A percentile compares a stretch with the other conserved stretches of the same genome.
These are phyloP conservation scores for Russula emetica DNA, from an alignment of 768 basidiomycete genomes.

Conservation along the genomic window DNA sequence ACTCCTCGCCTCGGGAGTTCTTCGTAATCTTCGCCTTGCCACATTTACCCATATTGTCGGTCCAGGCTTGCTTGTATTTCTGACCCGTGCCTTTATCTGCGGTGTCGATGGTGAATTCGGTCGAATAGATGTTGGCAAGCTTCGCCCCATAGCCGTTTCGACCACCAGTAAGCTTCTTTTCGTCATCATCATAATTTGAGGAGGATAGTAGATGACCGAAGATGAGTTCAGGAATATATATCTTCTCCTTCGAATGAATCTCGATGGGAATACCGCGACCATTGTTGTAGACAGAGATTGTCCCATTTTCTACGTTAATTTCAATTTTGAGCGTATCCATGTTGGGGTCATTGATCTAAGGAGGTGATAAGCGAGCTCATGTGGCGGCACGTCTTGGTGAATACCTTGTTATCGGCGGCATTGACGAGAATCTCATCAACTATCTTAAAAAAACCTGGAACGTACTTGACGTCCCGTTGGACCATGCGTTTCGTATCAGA, in stretches of 20 bases:
- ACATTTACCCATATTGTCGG: conserved; percentile 86
- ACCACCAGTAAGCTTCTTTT: conserved; percentile 98
- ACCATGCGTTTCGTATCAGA: conserved; percentile 79
- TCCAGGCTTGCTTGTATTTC: conserved; percentile 96
- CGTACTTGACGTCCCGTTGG: conserved; percentile 77
- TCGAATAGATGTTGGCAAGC: conserved; percentile 96
- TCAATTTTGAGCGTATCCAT: conserved; percentile 92
- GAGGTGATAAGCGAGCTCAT: not conserved
- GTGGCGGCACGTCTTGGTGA: conserved; percentile 26
- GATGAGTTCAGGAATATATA: conserved; percentile 95
- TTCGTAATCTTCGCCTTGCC: conserved; percentile 92
- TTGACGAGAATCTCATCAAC: conserved; percentile 99
- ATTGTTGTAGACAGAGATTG: conserved; percentile 93
- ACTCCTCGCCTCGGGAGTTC: conserved; percentile 82
- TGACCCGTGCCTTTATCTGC: conserved; percentile 79
- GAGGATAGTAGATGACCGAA: conserved; percentile 93
- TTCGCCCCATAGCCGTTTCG: conserved; percentile 99
- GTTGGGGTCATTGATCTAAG: conserved; percentile 80
- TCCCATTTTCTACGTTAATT: conserved; percentile 77
- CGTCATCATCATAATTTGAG: conserved; percentile 97
- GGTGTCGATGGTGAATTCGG: conserved; percentile 93
- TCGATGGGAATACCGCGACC: conserved; percentile 96
- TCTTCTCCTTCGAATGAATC: conserved; percentile 87
- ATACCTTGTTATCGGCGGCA: conserved; percentile 97
- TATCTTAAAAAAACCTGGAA: conserved; percentile 99